phyloP scores from a whole-genome alignment of 371 early-diverging fungal species.

The Mortierella sp. region DNA sequence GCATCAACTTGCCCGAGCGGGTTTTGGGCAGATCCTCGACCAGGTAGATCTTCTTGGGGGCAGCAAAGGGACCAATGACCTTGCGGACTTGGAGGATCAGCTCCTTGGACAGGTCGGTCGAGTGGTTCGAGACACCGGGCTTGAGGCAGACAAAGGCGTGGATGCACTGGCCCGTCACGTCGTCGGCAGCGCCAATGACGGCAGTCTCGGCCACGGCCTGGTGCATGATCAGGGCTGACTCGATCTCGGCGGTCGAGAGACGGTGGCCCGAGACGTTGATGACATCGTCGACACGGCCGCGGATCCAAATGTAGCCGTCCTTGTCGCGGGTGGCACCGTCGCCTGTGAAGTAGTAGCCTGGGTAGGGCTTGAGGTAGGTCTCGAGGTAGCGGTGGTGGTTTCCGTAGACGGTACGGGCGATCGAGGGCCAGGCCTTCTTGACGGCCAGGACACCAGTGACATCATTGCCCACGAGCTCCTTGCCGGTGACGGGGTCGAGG shows the following conservation, averaged over 20 bases:
- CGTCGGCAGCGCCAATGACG: conserved; percentile 93
- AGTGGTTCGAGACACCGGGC: conserved; percentile 63
- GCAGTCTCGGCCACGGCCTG: conserved; percentile 94
- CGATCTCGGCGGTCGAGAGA: conserved; percentile 96
- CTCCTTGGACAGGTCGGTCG: conserved; percentile 69
- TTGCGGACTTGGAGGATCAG: conserved; percentile 85
- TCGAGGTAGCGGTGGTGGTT: conserved; percentile 92
- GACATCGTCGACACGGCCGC: conserved; percentile 97
- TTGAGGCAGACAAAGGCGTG: conserved; percentile 82
- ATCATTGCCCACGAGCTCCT: conserved; percentile 79
- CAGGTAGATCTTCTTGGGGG: conserved; percentile 89
- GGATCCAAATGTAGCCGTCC: conserved; percentile 97
- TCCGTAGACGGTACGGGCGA: conserved; percentile 94
- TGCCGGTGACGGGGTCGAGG: conserved; percentile 85
- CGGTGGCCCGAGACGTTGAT: conserved; percentile 99
- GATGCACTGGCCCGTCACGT: conserved; percentile 92
- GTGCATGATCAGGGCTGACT: conserved; percentile 88
- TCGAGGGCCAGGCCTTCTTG: conserved; percentile 93
- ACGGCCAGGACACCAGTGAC: conserved; percentile 95
- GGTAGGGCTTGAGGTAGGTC: conserved; percentile 91
- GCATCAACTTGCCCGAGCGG: conserved; percentile 97
- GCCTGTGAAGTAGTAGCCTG: conserved; percentile 91
- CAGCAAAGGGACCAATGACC: conserved; percentile 96
- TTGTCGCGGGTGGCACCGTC: conserved; percentile 91
- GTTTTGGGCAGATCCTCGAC: conserved; percentile 97